These are phyloP conservation scores for Apiospora rasikravindrae DNA, from an alignment of 2,329 filamentous ascomycete genomes.

Conservation along the genomic window DNA sequence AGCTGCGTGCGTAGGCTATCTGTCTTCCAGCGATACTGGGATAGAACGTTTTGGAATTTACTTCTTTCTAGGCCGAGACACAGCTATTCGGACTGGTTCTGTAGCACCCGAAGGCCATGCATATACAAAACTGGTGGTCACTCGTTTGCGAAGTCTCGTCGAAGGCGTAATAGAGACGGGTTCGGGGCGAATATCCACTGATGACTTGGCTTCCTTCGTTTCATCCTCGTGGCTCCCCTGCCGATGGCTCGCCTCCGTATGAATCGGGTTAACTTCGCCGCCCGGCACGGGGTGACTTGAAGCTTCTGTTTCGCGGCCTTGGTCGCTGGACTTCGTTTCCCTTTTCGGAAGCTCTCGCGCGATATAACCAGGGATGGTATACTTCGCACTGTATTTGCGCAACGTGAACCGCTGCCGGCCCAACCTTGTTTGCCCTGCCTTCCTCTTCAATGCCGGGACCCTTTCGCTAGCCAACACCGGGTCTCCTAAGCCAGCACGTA, in stretches of 20 bases:
- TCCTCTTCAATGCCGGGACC: too few relatives aligned
- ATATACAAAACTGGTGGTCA: slow-evolving; percentile 8
- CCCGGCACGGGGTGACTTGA: not conserved
- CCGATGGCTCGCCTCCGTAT: too few relatives aligned
- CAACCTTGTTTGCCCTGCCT: not conserved
- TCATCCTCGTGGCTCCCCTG: not conserved
- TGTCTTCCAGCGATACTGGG: not conserved
- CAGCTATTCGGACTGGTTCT: not conserved
- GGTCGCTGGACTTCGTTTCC: not conserved
- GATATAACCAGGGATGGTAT: not conserved
- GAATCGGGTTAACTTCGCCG: not conserved
- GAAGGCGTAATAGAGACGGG: not conserved
- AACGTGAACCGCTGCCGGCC: not conserved
- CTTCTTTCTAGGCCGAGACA: not conserved
- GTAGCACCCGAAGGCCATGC: slow-evolving; percentile 18
- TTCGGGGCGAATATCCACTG: not conserved
- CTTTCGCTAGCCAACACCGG: not conserved
- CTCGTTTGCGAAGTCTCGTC: not conserved
- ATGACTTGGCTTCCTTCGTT: not conserved
- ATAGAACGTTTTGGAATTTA: too few relatives aligned
- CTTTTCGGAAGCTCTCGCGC: not conserved
- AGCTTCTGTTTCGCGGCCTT: not conserved
- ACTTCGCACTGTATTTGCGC: not conserved
- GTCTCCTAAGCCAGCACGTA: not conserved
- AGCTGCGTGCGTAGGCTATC: not conserved